phyloP scores from a whole-genome alignment of 2,329 filamentous ascomycete genomes.

The Hirsutella thompsonii region DNA sequence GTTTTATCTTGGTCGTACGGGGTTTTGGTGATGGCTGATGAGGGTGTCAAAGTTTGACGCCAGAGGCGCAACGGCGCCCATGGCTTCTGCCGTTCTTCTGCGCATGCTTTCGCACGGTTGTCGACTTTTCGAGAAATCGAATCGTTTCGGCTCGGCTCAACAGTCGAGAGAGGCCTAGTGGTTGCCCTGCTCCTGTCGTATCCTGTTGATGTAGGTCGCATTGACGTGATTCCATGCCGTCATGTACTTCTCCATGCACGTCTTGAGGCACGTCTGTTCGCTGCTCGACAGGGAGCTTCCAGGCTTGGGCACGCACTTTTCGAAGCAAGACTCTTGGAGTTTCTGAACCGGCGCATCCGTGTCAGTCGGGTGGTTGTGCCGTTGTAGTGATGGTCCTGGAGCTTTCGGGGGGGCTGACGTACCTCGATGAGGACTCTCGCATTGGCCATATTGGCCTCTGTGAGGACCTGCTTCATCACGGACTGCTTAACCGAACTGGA shows the following conservation, averaged over 20 bases:
- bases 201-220: conserved; percentile 49
- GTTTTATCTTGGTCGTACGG: no score
- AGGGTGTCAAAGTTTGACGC: no score
- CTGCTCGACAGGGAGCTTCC: conserved; percentile 51
- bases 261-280: conserved; percentile 59
- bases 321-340: conserved; percentile 72
- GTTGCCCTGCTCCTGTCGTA: conserved; percentile 43
- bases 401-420: not conserved
- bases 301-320: conserved; percentile 61
- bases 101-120: no score
- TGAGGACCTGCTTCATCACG: conserved; percentile 52
- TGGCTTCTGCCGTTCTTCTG: no score
- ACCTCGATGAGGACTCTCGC: conserved; percentile 60
- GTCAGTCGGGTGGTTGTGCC: no score
- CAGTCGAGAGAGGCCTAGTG: not conserved
- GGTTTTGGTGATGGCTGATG: no score
- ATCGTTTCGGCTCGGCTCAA: no score
- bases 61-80: no score
- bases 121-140: no score
- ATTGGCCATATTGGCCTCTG: conserved; percentile 54
- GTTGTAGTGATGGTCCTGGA: no score
- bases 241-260: conserved; percentile 82
- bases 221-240: conserved; percentile 65
- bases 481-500: conserved; percentile 45
- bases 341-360: conserved; percentile 34